Conservation (phyloP, 2,329 filamentous ascomycete genomes). For the Paraphoma sp. region DNA sequence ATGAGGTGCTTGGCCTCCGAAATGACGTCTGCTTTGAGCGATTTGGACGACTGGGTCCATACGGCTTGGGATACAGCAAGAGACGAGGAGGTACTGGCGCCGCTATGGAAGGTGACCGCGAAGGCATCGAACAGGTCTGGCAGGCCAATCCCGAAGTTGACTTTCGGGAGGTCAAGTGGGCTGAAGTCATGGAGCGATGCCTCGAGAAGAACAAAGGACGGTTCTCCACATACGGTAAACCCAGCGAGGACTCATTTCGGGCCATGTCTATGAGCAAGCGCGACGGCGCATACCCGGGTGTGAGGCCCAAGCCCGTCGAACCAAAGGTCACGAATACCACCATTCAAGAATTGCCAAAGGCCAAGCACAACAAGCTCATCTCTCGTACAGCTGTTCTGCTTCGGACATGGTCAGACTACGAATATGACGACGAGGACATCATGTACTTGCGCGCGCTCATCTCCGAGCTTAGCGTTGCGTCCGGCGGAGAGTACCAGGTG, state of each 20-base stretch:
- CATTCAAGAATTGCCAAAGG: constrained; percentile 25
- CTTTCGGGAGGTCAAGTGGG: constrained; percentile 80
- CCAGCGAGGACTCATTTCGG: constrained; percentile 48
- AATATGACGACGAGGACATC: constrained; percentile 80
- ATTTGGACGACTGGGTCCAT: constrained; percentile 85
- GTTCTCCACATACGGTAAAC: constrained; percentile 59
- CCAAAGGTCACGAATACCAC: constrained; percentile 20
- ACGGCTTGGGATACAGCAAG: constrained; percentile 85
- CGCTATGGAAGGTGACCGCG: constrained; percentile 83
- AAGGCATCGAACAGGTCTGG: constrained; percentile 84
- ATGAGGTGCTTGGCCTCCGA: constrained; percentile 77
- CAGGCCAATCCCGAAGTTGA: constrained; percentile 73
- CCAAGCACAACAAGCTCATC: constrained; percentile 46
- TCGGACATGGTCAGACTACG: constrained; percentile 80
- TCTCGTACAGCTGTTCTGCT: constrained; percentile 79
- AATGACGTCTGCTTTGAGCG: constrained; percentile 93
- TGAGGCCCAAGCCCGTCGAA: background rate
- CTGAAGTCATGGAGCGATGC: constrained; percentile 76
- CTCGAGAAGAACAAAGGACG: constrained; percentile 72
- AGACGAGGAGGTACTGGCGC: constrained; percentile 81
- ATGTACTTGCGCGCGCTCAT: constrained; percentile 83
- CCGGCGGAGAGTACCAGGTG: constrained; percentile 81
- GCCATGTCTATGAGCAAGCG: constrained; percentile 44
- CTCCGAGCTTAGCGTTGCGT: constrained; percentile 76
- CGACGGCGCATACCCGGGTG: constrained; percentile 3